Evolutionary conservation across 257 asterid genomes (phyloP).

Genomic region (Handroanthus guayacan): DNA sequence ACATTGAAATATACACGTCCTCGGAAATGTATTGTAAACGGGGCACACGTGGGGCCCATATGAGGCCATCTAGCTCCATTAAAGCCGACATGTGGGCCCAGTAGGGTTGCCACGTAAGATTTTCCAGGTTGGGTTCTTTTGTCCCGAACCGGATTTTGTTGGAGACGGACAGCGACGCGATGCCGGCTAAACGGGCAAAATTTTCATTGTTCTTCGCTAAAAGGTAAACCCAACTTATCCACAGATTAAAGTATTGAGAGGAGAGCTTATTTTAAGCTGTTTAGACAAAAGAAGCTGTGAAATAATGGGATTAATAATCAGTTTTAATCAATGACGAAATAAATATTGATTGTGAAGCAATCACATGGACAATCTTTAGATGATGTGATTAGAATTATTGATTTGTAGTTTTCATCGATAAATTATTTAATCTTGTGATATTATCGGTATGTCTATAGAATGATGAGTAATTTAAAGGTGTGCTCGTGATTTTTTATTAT

Average conservation of each 20-base stretch:
- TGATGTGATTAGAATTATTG: not conserved
- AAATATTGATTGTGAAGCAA: slow-evolving; percentile 27
- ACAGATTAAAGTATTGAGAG: not conserved
- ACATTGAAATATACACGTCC: slow-evolving; percentile 24
- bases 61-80: not conserved
- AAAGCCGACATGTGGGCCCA: slow-evolving; percentile 38
- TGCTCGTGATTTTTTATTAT: not conserved
- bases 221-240: not conserved
- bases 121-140: slow-evolving; percentile 31
- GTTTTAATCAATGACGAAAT: not conserved
- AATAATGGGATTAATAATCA: not conserved
- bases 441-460: not conserved
- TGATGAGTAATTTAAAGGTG: not conserved
- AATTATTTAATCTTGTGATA: not conserved
- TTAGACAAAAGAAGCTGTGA: not conserved
- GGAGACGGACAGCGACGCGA: slow-evolving; percentile 37
- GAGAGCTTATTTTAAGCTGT: not conserved
- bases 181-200: slow-evolving; percentile 34
- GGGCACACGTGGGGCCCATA: slow-evolving; percentile 34
- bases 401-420: not conserved
- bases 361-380: slow-evolving; percentile 34
- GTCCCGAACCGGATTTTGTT: slow-evolving; percentile 32
- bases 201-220: slow-evolving; percentile 8
- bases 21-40: not conserved
- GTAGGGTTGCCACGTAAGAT: slow-evolving; percentile 18